Evolutionary conservation across 176 grass and related monocot genomes (phyloP).

Genomic region (Elymus sibiricus): DNA sequence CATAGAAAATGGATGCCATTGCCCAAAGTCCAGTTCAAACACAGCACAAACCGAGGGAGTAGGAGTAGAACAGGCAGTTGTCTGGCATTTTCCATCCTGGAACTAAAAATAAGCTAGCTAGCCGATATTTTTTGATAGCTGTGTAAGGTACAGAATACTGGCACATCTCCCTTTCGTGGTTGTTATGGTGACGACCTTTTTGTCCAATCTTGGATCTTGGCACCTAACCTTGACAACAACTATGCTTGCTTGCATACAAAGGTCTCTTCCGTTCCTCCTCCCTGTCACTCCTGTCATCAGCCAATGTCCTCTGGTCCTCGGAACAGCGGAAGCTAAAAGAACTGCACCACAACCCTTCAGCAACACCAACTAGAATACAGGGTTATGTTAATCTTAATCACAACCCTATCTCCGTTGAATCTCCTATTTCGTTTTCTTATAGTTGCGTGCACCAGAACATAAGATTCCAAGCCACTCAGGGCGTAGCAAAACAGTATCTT

Average conservation of each 20-base stretch:
- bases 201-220: slow-evolving; percentile 35
- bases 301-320: slow-evolving; percentile 17
- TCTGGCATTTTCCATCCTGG: neutral
- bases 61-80: neutral
- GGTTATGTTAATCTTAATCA: slow-evolving; percentile 12
- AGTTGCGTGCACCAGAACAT: neutral
- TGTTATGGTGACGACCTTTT: slow-evolving; percentile 38
- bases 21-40: neutral
- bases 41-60: neutral
- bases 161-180: slow-evolving; percentile 25
- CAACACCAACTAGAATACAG: neutral
- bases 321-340: neutral
- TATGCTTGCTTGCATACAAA: slow-evolving; percentile 49
- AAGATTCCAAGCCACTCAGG: slow-evolving; percentile 16
- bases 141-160: neutral
- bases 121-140: neutral
- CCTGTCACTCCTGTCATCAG: slow-evolving; percentile 5
- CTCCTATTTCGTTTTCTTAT: neutral
- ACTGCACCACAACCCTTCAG: slow-evolving; percentile 12
- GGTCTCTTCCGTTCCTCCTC: neutral
- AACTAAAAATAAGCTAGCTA: neutral
- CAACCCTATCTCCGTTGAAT: neutral
- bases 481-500: neutral
- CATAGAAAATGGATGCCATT: neutral
- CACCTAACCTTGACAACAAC: slow-evolving; percentile 44